Evolutionary conservation across 768 basidiomycete genomes (phyloP), one percentile per base, ranked within the genome.

Genomic region (Mycena alexandri): DNA sequence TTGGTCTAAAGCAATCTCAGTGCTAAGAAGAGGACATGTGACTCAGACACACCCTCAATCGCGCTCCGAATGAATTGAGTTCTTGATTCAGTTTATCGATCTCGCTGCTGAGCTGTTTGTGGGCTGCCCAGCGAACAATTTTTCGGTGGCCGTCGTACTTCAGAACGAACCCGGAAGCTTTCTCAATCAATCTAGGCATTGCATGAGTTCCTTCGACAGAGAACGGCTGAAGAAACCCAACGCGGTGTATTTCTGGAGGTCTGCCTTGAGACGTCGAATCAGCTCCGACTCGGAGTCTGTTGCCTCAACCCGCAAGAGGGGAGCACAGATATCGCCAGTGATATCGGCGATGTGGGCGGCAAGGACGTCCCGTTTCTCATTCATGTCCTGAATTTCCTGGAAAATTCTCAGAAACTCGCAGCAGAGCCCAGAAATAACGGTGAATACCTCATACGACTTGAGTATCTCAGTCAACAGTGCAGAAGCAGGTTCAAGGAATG

Each of bases 61-160:
- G 51, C 2, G 60, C 60, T 29, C 48, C 60, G 10, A 61, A 61
- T 11, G 60, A 25, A 7, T 61, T 11, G 19, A 52, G n/a, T 4
- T 61, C 60, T 25, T 52, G 22, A 43, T 51, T 43, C 38, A 61
- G 48, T 5, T 24, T 21, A 41, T 42, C 25, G 7, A 61, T 34
- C 19, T 61, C 13, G 24, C 21, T 13, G 14, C 22, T 36, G 19
- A 48, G 46, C 34, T 34, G n/a, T 21, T 25, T 51, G n/a, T 34
- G 59, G 16, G 21, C 22, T 3, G 16, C 33, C 17, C 2, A 12
- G n/a, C 34, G 46, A 29, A 25, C 11, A 19, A 60, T 17, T 9
- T 41, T 36, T 17, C 48, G 16, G 3, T 41, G 59, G 0, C 24
- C 24, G 41, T 60, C 47, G 16, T 38, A 60, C 4, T 36, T n/a